phyloP scores from a whole-genome alignment of 805 yeast species.

The Blastobotrys robertii region DNA sequence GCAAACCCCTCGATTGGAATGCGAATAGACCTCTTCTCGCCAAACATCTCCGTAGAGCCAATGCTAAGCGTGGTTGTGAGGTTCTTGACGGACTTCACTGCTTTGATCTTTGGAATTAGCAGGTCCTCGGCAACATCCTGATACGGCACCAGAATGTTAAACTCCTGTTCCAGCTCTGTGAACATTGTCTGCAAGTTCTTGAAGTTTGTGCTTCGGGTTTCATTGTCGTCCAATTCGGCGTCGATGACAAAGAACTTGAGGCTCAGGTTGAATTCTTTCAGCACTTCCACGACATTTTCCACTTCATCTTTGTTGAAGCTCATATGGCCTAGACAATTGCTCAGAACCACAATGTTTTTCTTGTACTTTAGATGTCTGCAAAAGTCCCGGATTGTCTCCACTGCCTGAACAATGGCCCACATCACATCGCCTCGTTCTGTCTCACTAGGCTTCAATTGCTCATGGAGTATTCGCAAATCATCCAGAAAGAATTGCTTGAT shows the following conservation, averaged over 20 bases:
- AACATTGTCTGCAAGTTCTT: background rate
- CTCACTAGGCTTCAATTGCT: constrained; percentile 5
- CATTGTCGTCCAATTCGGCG: background rate
- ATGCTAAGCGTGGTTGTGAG: constrained; percentile 42
- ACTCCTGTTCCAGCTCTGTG: background rate
- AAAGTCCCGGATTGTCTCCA: constrained; percentile 24
- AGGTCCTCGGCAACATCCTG: background rate
- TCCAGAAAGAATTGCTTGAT: constrained; percentile 6
- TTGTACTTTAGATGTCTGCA: constrained; percentile 25
- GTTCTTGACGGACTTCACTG: constrained; percentile 35
- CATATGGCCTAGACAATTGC: constrained; percentile 18
- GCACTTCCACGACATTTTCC: constrained; percentile 3
- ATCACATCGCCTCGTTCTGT: constrained; percentile 9
- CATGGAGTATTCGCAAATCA: constrained; percentile 5
- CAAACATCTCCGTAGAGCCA: constrained; percentile 31
- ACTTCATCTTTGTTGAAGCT: constrained; percentile 3
- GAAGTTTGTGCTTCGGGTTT: background rate
- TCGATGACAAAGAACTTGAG: constrained; percentile 14
- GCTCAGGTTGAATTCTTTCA: constrained; percentile 9
- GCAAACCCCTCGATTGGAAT: constrained; percentile 15
- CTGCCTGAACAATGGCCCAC: constrained; percentile 26
- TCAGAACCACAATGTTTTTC: constrained; percentile 31
- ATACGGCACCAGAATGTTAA: background rate
- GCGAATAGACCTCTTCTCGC: constrained; percentile 19
- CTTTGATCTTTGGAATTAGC: constrained; percentile 29